Evolutionary conservation across 2,329 filamentous ascomycete species (phyloP).

Genomic region (Sporothrix pallida): DNA sequence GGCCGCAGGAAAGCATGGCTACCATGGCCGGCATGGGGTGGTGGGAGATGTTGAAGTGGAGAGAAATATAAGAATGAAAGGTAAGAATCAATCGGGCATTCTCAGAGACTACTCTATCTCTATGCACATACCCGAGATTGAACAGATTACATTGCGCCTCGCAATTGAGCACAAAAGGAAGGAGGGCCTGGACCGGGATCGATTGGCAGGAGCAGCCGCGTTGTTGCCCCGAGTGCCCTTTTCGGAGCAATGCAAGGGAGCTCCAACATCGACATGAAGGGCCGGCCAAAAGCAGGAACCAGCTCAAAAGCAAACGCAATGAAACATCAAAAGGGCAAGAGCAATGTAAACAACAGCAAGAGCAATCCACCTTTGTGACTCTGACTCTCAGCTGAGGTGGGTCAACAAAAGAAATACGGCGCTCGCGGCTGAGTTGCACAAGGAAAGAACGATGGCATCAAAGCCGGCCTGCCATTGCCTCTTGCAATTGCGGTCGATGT

Average conservation of each 20-base stretch:
- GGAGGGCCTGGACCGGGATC: conserved; percentile 3
- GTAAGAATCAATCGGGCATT: too few species aligned
- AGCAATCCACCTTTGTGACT: background rate
- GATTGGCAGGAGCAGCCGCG: conserved; percentile 17
- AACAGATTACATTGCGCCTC: conserved; percentile 12
- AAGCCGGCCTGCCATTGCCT: conserved; percentile 22
- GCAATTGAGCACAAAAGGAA: background rate
- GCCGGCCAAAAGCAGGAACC: background rate
- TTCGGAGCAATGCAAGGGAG: background rate
- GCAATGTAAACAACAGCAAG: conserved; percentile 5
- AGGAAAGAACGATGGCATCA: conserved; percentile 25
- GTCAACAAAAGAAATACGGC: background rate
- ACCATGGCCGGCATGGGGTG: background rate
- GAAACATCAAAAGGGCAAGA: conserved; percentile 1
- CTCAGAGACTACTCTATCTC: background rate
- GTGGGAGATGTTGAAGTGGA: background rate
- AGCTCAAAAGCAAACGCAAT: background rate
- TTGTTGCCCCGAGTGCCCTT: background rate
- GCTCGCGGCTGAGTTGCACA: conserved; percentile 8
- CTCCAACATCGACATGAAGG: background rate
- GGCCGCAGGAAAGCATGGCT: conserved; percentile 29
- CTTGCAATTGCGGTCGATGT: conserved; percentile 29
- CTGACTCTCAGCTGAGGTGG: conserved; percentile 22
- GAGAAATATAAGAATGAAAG: background rate
- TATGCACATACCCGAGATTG: conserved; percentile 27